Evolutionary conservation across 164 flowering plant genomes (phyloP), one percentile per base, ranked within the genome.

Genomic region (Vitis labrusca): DNA sequence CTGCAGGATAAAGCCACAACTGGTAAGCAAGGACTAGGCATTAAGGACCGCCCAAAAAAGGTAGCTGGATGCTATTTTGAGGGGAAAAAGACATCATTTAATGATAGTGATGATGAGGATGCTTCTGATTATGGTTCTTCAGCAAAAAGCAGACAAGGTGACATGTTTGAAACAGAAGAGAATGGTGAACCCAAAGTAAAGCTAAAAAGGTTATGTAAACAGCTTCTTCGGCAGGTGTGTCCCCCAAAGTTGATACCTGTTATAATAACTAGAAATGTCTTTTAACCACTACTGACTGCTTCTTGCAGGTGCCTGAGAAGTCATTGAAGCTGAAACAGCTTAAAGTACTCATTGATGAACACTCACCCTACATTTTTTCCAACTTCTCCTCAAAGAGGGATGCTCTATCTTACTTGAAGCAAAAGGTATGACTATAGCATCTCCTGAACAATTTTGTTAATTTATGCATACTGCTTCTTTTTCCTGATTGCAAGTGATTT

Each of bases 21-120:
- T 68, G 99, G 99, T 61, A 95, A 93, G 82, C 98, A 93, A 79
- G 99, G 99, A 50, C 84, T 95, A 17, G 99, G 99, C 19, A 89
- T 89, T 49, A 95, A 84, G 72, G 89, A 85, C 68, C 77, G 83
- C 16, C 82, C 93, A 53, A 91, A 80, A 72, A 95, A 93, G 81
- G 79, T 93, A 50, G 97, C 89, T 52, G 99, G 99, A 59, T 79
- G 83, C 69, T 78, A 65, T 63, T 93, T 84, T 77, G 71, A 89
- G 74, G 99, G 98, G 63, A 87, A 87, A 72, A 95, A 93, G 85
- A 95, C 88, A 54, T 78, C 97, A 30, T 89, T 95, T 67, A 73
- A 65, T 76, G 89, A 86, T 63, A 83, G 85, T 73, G 94, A 92
- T 61, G 89, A 66, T 27, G 94, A 90, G 47, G 76, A 70, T 49